Conservation (phyloP, 257 asterid species). For the Petunia secreta region DNA sequence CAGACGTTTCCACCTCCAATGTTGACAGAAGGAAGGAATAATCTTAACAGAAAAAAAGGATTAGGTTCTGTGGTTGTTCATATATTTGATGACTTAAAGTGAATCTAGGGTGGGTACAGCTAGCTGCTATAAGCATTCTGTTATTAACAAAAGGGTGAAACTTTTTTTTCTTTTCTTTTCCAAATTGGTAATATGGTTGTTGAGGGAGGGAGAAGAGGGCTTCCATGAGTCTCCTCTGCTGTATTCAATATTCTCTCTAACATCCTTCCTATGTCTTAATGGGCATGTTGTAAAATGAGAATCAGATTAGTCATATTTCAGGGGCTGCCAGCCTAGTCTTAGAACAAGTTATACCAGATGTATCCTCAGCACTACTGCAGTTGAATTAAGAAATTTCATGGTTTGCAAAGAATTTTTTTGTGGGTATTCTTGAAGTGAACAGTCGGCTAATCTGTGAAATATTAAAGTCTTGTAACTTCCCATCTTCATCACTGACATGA, state of each 20-base stretch:
- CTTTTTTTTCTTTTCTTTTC: not conserved
- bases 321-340: not conserved
- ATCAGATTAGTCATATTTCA: not conserved
- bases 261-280: not conserved
- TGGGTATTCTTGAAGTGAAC: not conserved
- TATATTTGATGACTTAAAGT: not conserved
- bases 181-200: not conserved
- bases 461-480: not conserved
- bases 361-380: not conserved
- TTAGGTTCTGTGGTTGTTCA: not conserved
- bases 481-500: not conserved
- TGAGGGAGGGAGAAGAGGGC: not conserved
- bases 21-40: not conserved
- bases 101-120: not conserved
- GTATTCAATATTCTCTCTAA: not conserved
- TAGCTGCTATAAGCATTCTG: not conserved
- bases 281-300: conserved; percentile 4
- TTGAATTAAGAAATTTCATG: conserved; percentile 6
- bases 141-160: not conserved
- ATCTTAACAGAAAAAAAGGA: not conserved
- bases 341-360: not conserved
- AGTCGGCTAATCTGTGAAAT: not conserved
- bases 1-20: conserved; percentile 16
- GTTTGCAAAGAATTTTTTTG: not conserved
- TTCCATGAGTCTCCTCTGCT: not conserved